Evolutionary conservation across 2,329 filamentous ascomycete genomes (phyloP).

Genomic region (Drechslerella dactyloides): DNA sequence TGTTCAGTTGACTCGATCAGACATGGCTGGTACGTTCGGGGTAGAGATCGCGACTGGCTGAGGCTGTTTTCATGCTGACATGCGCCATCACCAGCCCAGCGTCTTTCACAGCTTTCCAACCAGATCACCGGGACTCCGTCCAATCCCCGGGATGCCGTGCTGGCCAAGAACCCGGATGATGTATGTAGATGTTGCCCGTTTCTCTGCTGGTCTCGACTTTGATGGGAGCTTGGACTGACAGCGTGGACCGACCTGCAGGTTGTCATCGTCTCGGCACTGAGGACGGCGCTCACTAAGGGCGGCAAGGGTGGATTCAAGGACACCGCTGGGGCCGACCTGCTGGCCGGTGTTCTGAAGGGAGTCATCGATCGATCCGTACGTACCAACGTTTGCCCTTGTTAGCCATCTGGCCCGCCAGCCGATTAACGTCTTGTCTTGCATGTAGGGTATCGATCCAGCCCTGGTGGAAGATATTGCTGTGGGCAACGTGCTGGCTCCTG

Average conservation of each 20-base stretch:
- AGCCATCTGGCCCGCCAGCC: neutral
- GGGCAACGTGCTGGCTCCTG: constrained; percentile 87
- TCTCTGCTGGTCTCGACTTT: neutral
- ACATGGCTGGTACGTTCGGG: constrained; percentile 33
- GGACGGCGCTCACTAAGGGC: constrained; percentile 89
- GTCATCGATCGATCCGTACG: constrained; percentile 79
- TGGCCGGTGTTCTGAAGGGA: constrained; percentile 80
- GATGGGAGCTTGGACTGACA: neutral
- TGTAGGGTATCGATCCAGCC: constrained; percentile 72
- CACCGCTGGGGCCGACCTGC: constrained; percentile 82
- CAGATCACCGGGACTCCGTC: constrained; percentile 58
- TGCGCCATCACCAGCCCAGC: constrained; percentile 28
- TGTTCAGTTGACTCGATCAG: neutral
- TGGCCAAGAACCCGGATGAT: constrained; percentile 72
- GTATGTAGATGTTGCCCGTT: constrained; percentile 58
- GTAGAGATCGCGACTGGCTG: neutral
- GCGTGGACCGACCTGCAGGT: constrained; percentile 62
- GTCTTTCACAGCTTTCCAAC: constrained; percentile 53
- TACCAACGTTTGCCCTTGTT: neutral
- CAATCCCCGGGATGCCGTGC: constrained; percentile 64
- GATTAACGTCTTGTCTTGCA: neutral
- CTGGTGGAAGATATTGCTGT: constrained; percentile 93
- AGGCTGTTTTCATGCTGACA: neutral
- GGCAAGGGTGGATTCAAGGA: constrained; percentile 96
- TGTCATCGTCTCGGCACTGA: constrained; percentile 89